Base-by-base conservation (phyloP, 352 stramenopile species). In the Phytophthora cryptogea region DNA sequence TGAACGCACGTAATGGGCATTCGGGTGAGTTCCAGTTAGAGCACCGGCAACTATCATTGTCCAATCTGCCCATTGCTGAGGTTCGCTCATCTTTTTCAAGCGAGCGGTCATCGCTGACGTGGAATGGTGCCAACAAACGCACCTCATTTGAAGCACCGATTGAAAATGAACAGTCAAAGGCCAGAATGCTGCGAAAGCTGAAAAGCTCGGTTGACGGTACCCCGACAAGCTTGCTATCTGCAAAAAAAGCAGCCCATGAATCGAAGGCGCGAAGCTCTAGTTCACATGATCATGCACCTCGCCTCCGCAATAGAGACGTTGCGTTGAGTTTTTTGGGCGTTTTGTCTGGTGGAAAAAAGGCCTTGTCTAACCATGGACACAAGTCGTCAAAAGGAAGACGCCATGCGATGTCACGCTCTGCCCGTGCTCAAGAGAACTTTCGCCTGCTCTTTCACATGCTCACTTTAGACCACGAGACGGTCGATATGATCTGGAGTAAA, bases 401-500 rank as follows among this genome's bases (percentile, higher is more conserved):
- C 37, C 32, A 39, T 16, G 35, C 39, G 28, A 68, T 72, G 43
- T 58, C 66, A 44, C 71, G 60, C n/a, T 66, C 55, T 53, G 30
- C 48, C 8, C 60, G 60, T 9, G 35, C 70, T 30, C 73, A 76
- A 17, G 93, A 98, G 52, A 98, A 98, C 66, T 98, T 98, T 57
- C 75, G 85, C n/a, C 72, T 98, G 7, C 78, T 99, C 30, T 99
- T 99, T 68, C 90, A 97, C 70, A 91, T 97, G 60, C 75, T 98
- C 4, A 85, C 75, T n/a, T 66, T 95, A 52, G 92, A 98, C 49
- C 94, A 98, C 63, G 75, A 93, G 43, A 69, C 86, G 2, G 81
- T 97, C 6, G 91, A 98, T 58, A 69, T 98, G 45, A 94, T 98
- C 55, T 99, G 96, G 96, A 98, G 94, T 60, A 73, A 88, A 26